phyloP scores from a whole-genome alignment of 257 asterid genomes.

The Echites panduratus region DNA sequence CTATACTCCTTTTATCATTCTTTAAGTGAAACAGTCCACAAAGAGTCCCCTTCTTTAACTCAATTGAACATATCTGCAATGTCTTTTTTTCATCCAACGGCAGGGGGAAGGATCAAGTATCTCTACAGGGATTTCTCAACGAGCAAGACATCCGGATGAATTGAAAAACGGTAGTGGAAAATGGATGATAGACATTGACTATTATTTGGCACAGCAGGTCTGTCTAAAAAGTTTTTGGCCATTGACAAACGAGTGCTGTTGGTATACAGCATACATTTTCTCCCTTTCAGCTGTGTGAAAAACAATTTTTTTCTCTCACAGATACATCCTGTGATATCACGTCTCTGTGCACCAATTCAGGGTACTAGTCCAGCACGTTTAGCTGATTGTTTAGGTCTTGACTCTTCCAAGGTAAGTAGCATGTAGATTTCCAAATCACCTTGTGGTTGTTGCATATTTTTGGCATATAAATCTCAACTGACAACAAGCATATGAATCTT shows the following conservation, averaged over 20 bases:
- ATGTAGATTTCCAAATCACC: slow-evolving; percentile 6
- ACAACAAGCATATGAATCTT: slow-evolving; percentile 17
- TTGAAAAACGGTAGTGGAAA: slow-evolving; percentile 63
- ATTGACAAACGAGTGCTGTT: slow-evolving; percentile 3
- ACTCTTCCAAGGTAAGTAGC: slow-evolving; percentile 72
- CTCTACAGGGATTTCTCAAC: slow-evolving; percentile 84
- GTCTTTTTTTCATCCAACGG: slow-evolving; percentile 17
- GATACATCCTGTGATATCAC: slow-evolving; percentile 99
- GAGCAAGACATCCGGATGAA: slow-evolving; percentile 99
- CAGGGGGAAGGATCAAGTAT: slow-evolving; percentile 67
- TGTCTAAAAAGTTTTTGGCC: slow-evolving; percentile 12
- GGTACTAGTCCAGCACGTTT: slow-evolving; percentile 96
- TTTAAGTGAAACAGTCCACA: slow-evolving; percentile 4
- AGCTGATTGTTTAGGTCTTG: slow-evolving; percentile 98
- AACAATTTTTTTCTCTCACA: slow-evolving; percentile 30
- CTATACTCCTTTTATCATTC: slow-evolving; percentile 3
- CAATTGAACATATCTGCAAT: neutral
- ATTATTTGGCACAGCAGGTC: slow-evolving; percentile 98
- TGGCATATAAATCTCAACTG: slow-evolving; percentile 17
- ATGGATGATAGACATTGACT: slow-evolving; percentile 91
- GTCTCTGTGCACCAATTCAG: slow-evolving; percentile 91
- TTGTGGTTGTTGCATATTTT: slow-evolving; percentile 7
- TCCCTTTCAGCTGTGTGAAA: slow-evolving; percentile 16
- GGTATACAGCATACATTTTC: slow-evolving; percentile 16
- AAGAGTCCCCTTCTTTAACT: neutral